Evolutionary conservation across 2,329 filamentous ascomycete species (phyloP), one percentile per base, ranked within the genome.

Genomic region (Colletotrichum spaethianum): DNA sequence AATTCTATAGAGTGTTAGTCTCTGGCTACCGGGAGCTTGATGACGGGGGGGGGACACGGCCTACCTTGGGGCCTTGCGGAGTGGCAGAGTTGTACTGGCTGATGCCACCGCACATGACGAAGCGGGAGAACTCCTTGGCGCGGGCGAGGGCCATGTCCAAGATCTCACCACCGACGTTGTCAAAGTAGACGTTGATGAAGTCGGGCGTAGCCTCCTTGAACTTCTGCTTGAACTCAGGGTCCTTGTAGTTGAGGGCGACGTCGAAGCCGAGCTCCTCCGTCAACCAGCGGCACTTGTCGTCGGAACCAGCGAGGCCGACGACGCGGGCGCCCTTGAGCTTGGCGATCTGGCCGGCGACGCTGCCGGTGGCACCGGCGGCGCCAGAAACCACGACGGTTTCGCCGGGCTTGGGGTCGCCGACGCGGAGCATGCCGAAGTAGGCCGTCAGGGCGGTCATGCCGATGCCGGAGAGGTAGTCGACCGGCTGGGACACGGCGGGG

Each of bases 321-420:
- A 94, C 89, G 3, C 86, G 76, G 59, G 83, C 82, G 16, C 92
- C 93, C 80, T 91, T 90, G 64, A 94, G 82, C 84, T 94, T 94
- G 23, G 93, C 92, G 75, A 95, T 94, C 82, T 96, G 93, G 0
- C 92, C 93, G 0, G 90, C 93, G 1, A 95, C 89, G 77, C 89
- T 92, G 1, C 93, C 93, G 0, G 93, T 95, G 0, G 93, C 93
- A 2, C 93, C 93, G 0, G 93, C 93, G 1, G 93, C 93, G 8
- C 93, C 93, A 11, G 90, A 93, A 0, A 96, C 92, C 9, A 95
- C 92, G 1, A 96, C 93, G 4, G 92, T 91, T 74, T 95, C 92
- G 5, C 93, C 93, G 2, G 87, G 80, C 80, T 92, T 90, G 50
- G 92, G 89, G 67, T 92, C 83, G 3, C 90, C 93, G 56, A 95